Conservation (phyloP, 768 basidiomycete genomes). For the Porphyrellus cyaneotinctus region DNA sequence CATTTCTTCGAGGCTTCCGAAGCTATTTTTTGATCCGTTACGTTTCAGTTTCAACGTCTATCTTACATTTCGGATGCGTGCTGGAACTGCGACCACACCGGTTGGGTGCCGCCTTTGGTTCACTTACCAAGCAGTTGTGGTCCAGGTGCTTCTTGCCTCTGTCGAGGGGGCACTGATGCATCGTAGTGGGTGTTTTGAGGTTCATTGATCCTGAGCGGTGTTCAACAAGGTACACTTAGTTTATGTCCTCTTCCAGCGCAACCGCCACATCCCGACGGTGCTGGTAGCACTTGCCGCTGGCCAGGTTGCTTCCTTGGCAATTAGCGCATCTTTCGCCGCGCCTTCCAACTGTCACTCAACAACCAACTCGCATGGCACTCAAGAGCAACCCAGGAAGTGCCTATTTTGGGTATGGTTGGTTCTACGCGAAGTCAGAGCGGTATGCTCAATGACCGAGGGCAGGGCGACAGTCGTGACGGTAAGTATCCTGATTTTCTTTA, state of each 20-base stretch:
- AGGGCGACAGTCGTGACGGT: slow-evolving; percentile 19
- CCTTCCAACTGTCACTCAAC: slow-evolving; percentile 2
- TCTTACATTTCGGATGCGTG: slow-evolving; percentile 16
- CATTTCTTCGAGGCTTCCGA: neutral
- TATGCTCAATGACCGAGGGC: neutral
- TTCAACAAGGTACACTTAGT: slow-evolving; percentile 2
- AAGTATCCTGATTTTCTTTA: slow-evolving; percentile 9
- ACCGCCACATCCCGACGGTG: slow-evolving; percentile 3
- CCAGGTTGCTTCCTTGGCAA: slow-evolving; percentile 16
- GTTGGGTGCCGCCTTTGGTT: slow-evolving; percentile 17
- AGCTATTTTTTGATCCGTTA: neutral
- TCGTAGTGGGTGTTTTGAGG: slow-evolving; percentile 6
- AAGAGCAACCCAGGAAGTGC: slow-evolving; percentile 7
- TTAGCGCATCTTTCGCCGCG: slow-evolving; percentile 11
- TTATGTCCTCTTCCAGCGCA: slow-evolving; percentile 14
- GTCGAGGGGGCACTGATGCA: slow-evolving; percentile 18
- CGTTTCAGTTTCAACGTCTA: slow-evolving; percentile 21
- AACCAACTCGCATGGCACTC: slow-evolving; percentile 16
- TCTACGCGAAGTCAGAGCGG: neutral
- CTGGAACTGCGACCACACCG: slow-evolving; percentile 2
- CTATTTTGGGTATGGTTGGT: slow-evolving; percentile 18
- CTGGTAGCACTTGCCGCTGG: slow-evolving; percentile 4
- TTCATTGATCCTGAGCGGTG: neutral
- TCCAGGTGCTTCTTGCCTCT: slow-evolving; percentile 10
- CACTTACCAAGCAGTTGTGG: slow-evolving; percentile 10